Percentiles rank a stretch among this genome's conserved stretches.
Conservation (phyloP, 1,139 yeast species). For the Yamadazyma songkhlaensis region DNA sequence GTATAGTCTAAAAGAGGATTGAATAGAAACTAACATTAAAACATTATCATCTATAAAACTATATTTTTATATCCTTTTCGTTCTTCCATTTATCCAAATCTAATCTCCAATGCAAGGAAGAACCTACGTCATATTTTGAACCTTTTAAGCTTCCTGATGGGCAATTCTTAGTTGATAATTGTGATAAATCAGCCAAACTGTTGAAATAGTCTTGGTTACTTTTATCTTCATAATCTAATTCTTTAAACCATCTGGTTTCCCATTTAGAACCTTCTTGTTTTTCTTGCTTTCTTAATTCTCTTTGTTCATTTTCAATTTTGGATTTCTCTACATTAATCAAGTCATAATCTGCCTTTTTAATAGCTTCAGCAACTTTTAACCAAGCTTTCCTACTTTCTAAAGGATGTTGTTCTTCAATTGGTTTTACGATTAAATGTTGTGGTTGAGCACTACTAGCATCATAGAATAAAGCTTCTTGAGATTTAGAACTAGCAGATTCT, state of each 20-base stretch:
- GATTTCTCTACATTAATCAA: conserved; percentile 72
- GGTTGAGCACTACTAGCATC: conserved; percentile 58
- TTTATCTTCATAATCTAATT: conserved; percentile 40
- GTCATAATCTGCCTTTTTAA: conserved; percentile 69
- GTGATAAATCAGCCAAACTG: conserved; percentile 51
- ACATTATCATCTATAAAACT: too few species aligned
- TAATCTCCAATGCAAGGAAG: conserved; percentile 69
- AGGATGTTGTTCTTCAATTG: conserved; percentile 68
- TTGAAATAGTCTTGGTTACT: conserved; percentile 29
- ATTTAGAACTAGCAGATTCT: conserved; percentile 27
- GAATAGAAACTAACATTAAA: too few species aligned
- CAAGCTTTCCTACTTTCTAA: conserved; percentile 86
- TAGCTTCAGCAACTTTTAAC: conserved; percentile 86
- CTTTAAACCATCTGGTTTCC: conserved; percentile 78
- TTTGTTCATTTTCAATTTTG: conserved; percentile 75
- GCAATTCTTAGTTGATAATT: conserved; percentile 58
- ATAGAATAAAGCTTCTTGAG: conserved; percentile 56
- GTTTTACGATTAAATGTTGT: conserved; percentile 67
- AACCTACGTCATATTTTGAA: conserved; percentile 49
- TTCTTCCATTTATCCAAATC: conserved; percentile 50
- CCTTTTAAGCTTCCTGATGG: conserved; percentile 63
- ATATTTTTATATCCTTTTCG: conserved; percentile 51
- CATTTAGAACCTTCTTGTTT: conserved; percentile 58
- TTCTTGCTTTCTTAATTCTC: conserved; percentile 76
- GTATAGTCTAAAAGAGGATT: too few species aligned